Evolutionary conservation across 768 basidiomycete genomes (phyloP).

Genomic region (Amanita rubescens): DNA sequence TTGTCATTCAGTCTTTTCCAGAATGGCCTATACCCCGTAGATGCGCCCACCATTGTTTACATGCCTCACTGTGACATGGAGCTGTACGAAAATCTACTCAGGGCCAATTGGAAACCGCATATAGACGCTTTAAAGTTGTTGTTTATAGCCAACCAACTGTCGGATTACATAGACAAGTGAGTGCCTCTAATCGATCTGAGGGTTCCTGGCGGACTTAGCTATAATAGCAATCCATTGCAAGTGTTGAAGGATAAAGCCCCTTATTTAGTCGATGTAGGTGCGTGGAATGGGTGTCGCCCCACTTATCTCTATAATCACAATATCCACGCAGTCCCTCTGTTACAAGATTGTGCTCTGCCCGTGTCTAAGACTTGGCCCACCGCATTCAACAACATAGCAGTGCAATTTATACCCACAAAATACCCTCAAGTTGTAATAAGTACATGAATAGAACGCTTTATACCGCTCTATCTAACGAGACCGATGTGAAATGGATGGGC

Average conservation of each 20-base stretch:
- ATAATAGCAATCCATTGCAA: constrained; percentile 7
- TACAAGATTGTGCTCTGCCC: constrained; percentile 44
- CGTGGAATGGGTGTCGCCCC: background rate
- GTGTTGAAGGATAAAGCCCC: constrained; percentile 1
- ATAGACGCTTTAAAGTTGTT: constrained; percentile 37
- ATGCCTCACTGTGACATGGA: constrained; percentile 77
- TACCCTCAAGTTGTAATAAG: background rate
- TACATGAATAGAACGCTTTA: background rate
- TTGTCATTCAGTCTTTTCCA: constrained; percentile 8
- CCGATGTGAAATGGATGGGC: background rate
- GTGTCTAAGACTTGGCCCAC: constrained; percentile 41
- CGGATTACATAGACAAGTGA: constrained; percentile 64
- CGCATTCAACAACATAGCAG: constrained; percentile 61
- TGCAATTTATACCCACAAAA: constrained; percentile 33
- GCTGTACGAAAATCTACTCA: constrained; percentile 60
- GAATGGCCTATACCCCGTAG: constrained; percentile 27
- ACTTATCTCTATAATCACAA: background rate
- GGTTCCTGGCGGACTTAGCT: constrained; percentile 17
- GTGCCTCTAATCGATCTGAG: constrained; percentile 44
- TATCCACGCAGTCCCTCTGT: constrained; percentile 35
- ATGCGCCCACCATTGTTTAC: constrained; percentile 53
- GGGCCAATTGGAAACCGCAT: constrained; percentile 49
- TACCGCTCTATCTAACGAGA: background rate
- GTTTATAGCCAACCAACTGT: constrained; percentile 58
- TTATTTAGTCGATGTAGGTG: background rate